Evolutionary conservation across 371 early-diverging fungal genomes (phyloP).

Genomic region (Dichotomocladium elegans): DNA sequence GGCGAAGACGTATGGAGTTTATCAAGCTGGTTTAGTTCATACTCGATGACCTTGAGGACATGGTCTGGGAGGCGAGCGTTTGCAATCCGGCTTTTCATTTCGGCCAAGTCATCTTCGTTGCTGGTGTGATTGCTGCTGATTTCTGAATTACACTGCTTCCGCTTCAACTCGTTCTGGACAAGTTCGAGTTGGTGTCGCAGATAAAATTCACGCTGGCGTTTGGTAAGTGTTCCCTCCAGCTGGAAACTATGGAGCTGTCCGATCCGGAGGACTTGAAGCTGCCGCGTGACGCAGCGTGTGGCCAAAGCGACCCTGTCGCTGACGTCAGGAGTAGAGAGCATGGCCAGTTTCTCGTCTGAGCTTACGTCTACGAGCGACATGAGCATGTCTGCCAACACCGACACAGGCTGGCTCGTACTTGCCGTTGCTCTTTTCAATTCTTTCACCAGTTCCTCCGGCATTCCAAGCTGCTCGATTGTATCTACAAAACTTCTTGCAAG

Average conservation of each 20-base stretch:
- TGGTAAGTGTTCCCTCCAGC: slow-evolving; percentile 64
- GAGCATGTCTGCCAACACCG: slow-evolving; percentile 66
- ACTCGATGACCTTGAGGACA: slow-evolving; percentile 55
- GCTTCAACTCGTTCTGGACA: slow-evolving; percentile 70
- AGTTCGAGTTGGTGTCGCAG: slow-evolving; percentile 72
- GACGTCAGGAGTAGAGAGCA: slow-evolving; percentile 56
- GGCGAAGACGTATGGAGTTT: slow-evolving; percentile 71
- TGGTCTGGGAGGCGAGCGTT: slow-evolving; percentile 65
- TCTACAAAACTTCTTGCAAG: slow-evolving; percentile 51
- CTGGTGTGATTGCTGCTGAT: neutral
- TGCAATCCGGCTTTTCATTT: slow-evolving; percentile 45
- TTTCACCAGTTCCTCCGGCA: slow-evolving; percentile 58
- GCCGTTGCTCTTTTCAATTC: too few species aligned
- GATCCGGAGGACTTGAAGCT: slow-evolving; percentile 76
- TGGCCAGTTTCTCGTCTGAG: slow-evolving; percentile 63
- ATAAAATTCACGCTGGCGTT: slow-evolving; percentile 76
- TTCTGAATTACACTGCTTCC: slow-evolving; percentile 59
- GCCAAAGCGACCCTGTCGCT: slow-evolving; percentile 53
- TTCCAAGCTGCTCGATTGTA: slow-evolving; percentile 63
- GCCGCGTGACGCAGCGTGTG: slow-evolving; percentile 60
- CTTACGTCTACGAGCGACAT: slow-evolving; percentile 67
- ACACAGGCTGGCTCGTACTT: slow-evolving; percentile 59
- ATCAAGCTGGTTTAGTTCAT: slow-evolving; percentile 69
- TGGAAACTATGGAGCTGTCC: slow-evolving; percentile 59
- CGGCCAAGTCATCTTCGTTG: slow-evolving; percentile 59